Conservation (phyloP, 2,329 filamentous ascomycete species). For the Penicillium sp. region DNA sequence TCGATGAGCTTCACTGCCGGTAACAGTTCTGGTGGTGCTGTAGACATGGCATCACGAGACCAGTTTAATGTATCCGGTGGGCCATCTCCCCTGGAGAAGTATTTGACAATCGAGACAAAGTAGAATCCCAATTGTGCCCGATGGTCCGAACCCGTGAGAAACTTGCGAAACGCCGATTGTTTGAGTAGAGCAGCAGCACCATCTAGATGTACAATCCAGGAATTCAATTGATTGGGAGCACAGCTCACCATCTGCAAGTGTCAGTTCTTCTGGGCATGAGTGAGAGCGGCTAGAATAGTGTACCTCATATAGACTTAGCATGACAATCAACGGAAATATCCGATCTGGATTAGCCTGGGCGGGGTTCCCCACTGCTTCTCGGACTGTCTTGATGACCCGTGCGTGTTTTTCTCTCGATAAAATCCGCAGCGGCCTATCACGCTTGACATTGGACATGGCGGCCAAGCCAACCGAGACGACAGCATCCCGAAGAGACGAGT, state of each 20-base stretch:
- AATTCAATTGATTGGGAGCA: conserved; percentile 10
- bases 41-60: conserved; percentile 6
- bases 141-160: not conserved
- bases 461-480: conserved; percentile 26
- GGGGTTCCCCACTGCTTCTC: conserved; percentile 18
- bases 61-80: conserved; percentile 16
- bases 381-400: conserved; percentile 16
- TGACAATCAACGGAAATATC: conserved; percentile 22
- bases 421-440: conserved; percentile 15
- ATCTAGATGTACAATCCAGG: conserved; percentile 25
- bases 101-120: conserved; percentile 21
- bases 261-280: not conserved
- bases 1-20: conserved; percentile 20
- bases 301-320: conserved; percentile 28
- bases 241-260: conserved; percentile 24
- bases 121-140: conserved; percentile 19
- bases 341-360: conserved; percentile 11
- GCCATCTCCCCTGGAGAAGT: conserved; percentile 13
- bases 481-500: conserved; percentile 22
- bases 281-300: not conserved
- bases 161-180: conserved; percentile 6
- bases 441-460: conserved; percentile 27
- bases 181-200: conserved; percentile 22
- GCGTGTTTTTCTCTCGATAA: conserved; percentile 26
- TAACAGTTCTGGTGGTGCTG: not conserved